Evolutionary conservation across 2,329 filamentous ascomycete species (phyloP), one percentile per base, ranked within the genome.

Genomic region (Sphaerulina populicola): DNA sequence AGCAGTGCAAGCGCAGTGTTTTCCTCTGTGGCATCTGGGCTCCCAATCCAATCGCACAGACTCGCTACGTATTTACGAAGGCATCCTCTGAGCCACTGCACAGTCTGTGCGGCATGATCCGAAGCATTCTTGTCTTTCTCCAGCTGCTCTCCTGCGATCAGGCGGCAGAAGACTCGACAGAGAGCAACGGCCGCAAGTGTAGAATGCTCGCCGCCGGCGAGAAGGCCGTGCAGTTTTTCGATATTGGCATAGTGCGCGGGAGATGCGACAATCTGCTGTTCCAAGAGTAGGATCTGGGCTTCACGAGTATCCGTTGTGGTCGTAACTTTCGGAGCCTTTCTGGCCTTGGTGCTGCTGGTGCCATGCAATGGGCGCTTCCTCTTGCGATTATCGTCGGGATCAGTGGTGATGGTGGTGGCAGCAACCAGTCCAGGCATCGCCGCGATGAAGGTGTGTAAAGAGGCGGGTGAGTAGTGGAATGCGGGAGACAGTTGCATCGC

Each of bases 211-310:
- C 73, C 68, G 14, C 77, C 73, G 15, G 73, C 66, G 2, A 76
- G 68, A 27, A 72, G 71, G 33, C 71, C 72, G 41, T 94, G 74
- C 35, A 97, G 72, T 9, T 77, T 79, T 6, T 81, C 77, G 63
- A 97, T 91, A 65, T 94, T 88, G 74, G 95, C 94, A 76, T 94
- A 94, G 70, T 95, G 80, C 68, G 89, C 88, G 64, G 82, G 86
- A 44, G 89, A 94, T 68, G 93, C 83, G 55, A 89, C 71, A 49
- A 97, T 89, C 51, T 86, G 83, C 57, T 80, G 76, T 71, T 96
- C 90, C 49, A 96, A 77, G 48, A 80, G 72, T 38, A 91, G 71
- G 53, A 95, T 86, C 65, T 84, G 78, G 41, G 74, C 68, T 12
- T 65, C 66, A 48, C 68, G 62, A 23, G 43, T 47, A 15, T 49